A percentile compares a stretch with the other conserved stretches of the same genome.
Conservation (phyloP, 805 yeast species). For the Candida ulmi region DNA sequence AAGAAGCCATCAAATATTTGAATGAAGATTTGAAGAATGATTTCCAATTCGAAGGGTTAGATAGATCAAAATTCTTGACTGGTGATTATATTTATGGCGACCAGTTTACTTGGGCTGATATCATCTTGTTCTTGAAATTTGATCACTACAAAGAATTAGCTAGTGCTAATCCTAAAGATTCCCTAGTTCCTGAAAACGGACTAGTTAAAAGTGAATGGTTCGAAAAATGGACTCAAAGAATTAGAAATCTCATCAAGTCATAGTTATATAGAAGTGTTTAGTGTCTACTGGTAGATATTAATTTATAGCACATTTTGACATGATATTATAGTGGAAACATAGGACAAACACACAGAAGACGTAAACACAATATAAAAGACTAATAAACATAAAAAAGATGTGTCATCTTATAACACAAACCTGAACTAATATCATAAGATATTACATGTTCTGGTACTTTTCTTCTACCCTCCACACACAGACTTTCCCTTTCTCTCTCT, state of each 20-base stretch:
- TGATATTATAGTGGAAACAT: neutral
- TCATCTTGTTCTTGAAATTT: neutral
- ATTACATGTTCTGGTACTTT: no score
- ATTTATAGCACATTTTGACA: neutral
- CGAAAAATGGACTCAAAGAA: neutral
- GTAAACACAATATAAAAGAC: neutral
- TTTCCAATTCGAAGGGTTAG: neutral
- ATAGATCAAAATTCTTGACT: neutral
- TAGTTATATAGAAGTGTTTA: no score
- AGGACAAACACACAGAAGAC: neutral
- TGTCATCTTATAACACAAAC: neutral
- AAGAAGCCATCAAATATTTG: constrained; percentile 1
- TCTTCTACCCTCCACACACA: no score
- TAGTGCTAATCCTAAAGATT: neutral
- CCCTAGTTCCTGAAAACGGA: neutral
- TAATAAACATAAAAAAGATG: neutral
- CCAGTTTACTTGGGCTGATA: constrained; percentile 1
- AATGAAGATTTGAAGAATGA: neutral
- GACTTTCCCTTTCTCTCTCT: no score
- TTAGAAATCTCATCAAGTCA: neutral
- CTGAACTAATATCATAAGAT: no score
- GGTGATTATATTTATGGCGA: constrained; percentile 3
- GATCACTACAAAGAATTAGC: constrained; percentile 1
- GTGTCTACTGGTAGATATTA: no score
- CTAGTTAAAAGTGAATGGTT: neutral